Conservation (phyloP, 2,329 filamentous ascomycete genomes). For the Trichocomaceae sp. region DNA sequence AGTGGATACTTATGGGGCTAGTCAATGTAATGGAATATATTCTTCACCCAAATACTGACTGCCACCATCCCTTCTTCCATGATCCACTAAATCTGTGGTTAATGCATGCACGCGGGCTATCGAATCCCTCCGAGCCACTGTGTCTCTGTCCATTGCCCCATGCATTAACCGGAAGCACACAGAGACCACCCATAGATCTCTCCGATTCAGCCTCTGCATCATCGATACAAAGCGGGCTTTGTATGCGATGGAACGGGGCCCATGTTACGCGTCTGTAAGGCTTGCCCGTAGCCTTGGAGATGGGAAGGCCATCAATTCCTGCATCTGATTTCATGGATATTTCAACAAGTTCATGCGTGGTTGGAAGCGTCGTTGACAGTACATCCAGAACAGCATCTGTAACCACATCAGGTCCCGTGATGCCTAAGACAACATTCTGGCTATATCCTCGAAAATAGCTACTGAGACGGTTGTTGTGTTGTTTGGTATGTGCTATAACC, state of each 20-base stretch:
- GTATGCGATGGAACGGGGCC: constrained; percentile 28
- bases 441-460: constrained; percentile 19
- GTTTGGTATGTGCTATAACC: constrained; percentile 26
- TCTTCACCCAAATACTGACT: constrained; percentile 23
- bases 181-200: constrained; percentile 68
- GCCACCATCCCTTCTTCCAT: constrained; percentile 29
- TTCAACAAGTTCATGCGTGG: constrained; percentile 21
- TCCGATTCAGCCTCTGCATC: constrained; percentile 28
- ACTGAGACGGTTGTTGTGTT: constrained; percentile 17
- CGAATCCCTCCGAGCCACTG: constrained; percentile 24
- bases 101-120: constrained; percentile 25
- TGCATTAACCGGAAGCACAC: constrained; percentile 76
- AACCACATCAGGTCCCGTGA: constrained; percentile 30
- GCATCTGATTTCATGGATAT: constrained; percentile 20
- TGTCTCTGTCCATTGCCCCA: constrained; percentile 34
- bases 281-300: constrained; percentile 2
- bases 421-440: constrained; percentile 24
- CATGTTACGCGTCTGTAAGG: constrained; percentile 25
- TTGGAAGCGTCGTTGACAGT: constrained; percentile 23
- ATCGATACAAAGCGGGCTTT: constrained; percentile 22
- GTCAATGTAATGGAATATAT: neutral
- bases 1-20: neutral
- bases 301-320: constrained; percentile 17
- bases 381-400: constrained; percentile 29
- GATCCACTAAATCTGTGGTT: constrained; percentile 30